Conservation (phyloP, 768 basidiomycete genomes). For the Serendipita sp. region DNA sequence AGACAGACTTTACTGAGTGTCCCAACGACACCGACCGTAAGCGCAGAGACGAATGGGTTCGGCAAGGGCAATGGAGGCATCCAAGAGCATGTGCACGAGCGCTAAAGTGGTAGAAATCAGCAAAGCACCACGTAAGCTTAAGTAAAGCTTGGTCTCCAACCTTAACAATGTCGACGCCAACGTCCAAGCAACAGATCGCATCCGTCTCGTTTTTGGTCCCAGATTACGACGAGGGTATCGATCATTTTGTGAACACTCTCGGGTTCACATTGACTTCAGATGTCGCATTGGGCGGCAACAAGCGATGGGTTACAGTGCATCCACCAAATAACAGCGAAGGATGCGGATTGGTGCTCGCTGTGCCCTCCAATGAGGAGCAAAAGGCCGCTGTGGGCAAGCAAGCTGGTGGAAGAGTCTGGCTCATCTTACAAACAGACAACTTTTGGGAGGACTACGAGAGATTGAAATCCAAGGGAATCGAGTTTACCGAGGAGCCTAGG, state of each 20-base stretch:
- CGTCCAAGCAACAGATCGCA: background rate
- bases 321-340: background rate
- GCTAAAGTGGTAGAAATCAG: no score
- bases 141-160: background rate
- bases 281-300: background rate
- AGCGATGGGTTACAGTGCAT: constrained; percentile 1
- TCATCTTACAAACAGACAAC: background rate
- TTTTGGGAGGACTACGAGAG: background rate
- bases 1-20: constrained; percentile 46
- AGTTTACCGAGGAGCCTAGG: background rate
- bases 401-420: background rate
- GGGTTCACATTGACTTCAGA: background rate
- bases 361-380: background rate
- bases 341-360: background rate
- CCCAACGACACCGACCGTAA: constrained; percentile 51
- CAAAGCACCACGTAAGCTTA: no score
- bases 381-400: background rate
- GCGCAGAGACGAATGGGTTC: constrained; percentile 31
- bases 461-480: background rate
- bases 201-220: background rate
- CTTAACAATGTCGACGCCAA: background rate
- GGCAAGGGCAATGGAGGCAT: constrained; percentile 7
- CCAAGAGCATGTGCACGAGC: background rate
- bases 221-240: constrained; percentile 1
- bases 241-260: background rate